Base-by-base conservation (phyloP, 768 basidiomycete species). In the Podaxis sp. region DNA sequence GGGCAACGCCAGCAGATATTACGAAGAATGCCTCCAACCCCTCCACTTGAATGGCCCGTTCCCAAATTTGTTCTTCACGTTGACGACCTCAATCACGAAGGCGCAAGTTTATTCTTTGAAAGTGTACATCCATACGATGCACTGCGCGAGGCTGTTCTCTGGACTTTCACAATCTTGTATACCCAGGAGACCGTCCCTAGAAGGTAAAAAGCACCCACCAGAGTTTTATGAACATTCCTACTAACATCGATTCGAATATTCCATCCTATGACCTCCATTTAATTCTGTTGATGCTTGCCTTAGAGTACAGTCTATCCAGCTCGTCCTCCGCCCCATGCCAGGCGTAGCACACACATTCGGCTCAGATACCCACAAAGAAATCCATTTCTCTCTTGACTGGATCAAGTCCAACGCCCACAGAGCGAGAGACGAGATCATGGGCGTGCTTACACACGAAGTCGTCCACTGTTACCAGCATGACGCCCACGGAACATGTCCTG, bases 391-490 rank as follows among this genome's bases (percentile, higher is more conserved):
- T 6, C 80, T 88, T 24, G 79, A 87, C 53, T 84, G 92, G 73
- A 80, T 93, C 72, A 74, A 74, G 56, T 75, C 78, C 57, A 74
- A 72, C 37, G 69, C 70, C 13, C 59, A 75, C 62, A 76, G 79
- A 44, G 78, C 84, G 58, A 69, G 74, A 30, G 80, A 88, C 52
- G 91, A 93, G 74, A 87, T 92, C 54, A 66, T 76, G 46, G 91
- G 91, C 3, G 89, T 92, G 2, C 77, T 93, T 2, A 76, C 82
- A 38, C 91, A 90, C 70, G 90, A 93, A 74, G 81, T 89, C 69
- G 90, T 91, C 5, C 91, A 93, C 66, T 92, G 88, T 69, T 93
- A 81, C 70, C 91, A 93, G 69, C 83, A 86, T 73, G 80, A 90
- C 67, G 89, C 81, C 1, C 69, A 75, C 24, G 86, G 78, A 26